Evolutionary conservation across 176 grass and related monocot species (phyloP).

Genomic region (Oryza nivara): DNA sequence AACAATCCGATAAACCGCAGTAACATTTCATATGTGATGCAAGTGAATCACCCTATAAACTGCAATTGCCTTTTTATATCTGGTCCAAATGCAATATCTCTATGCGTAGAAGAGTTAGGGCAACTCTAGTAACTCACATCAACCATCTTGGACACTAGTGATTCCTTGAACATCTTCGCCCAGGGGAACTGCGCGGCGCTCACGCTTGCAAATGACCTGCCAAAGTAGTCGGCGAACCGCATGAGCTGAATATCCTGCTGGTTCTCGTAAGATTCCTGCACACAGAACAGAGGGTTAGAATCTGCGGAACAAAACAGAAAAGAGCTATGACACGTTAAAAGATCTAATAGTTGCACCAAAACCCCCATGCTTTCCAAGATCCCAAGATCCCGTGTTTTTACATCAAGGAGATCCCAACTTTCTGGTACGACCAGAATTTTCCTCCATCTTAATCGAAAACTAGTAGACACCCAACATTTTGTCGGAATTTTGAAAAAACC

Average conservation of each 20-base stretch:
- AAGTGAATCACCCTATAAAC: not conserved
- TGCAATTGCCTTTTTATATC: not conserved
- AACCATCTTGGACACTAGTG: constrained; percentile 70
- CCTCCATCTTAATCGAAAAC: not conserved
- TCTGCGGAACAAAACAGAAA: not conserved
- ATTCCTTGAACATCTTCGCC: constrained; percentile 98
- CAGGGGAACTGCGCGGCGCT: constrained; percentile 79
- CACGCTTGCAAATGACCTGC: constrained; percentile 68
- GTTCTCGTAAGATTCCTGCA: constrained; percentile 80
- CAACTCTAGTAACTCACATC: constrained; percentile 59
- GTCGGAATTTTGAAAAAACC: not conserved
- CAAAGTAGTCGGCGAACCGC: constrained; percentile 98
- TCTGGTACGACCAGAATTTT: constrained; percentile 35
- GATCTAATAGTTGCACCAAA: constrained; percentile 38
- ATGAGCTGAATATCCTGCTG: constrained; percentile 93
- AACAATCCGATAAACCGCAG: not conserved
- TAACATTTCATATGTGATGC: not conserved
- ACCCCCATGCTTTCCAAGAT: constrained; percentile 27
- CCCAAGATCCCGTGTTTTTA: constrained; percentile 46
- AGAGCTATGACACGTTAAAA: constrained; percentile 18
- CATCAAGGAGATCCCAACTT: constrained; percentile 35
- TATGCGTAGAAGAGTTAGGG: not conserved
- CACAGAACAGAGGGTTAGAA: constrained; percentile 24
- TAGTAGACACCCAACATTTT: not conserved
- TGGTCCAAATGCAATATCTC: constrained; percentile 12